Percentiles rank a stretch among this genome's conserved stretches.
Conservation (phyloP, 2,329 filamentous ascomycete species). For the Penicillium sp. region DNA sequence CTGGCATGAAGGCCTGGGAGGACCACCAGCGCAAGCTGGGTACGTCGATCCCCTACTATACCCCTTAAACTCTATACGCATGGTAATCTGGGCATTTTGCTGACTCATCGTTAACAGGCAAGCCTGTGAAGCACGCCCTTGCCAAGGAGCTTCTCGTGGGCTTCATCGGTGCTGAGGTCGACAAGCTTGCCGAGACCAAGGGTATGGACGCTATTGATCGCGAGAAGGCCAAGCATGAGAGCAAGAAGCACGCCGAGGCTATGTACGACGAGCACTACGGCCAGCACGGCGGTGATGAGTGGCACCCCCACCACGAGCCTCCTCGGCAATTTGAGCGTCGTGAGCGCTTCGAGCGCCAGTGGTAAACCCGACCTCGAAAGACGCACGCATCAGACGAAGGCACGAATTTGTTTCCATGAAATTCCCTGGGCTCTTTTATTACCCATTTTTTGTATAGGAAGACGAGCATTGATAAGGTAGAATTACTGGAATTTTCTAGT, state of each 20-base stretch:
- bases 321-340: constrained; percentile 31
- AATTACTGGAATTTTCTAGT: constrained; percentile 1
- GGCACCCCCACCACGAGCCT: constrained; percentile 47
- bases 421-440: constrained; percentile 2
- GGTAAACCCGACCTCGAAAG: constrained; percentile 15
- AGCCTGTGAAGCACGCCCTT: constrained; percentile 69
- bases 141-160: constrained; percentile 77
- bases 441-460: not conserved
- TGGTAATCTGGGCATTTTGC: not conserved
- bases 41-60: constrained; percentile 32
- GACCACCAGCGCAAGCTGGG: constrained; percentile 71
- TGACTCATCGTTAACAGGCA: constrained; percentile 44
- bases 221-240: constrained; percentile 60
- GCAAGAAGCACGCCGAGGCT: constrained; percentile 57
- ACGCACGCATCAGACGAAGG: constrained; percentile 1
- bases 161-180: constrained; percentile 71
- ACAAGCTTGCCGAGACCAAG: constrained; percentile 72
- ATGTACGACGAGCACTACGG: constrained; percentile 66
- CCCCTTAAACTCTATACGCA: not conserved
- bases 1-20: constrained; percentile 77
- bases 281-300: constrained; percentile 48
- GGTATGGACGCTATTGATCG: constrained; percentile 61
- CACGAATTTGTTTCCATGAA: constrained; percentile 8
- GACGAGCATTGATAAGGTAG: constrained; percentile 10
- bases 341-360: constrained; percentile 12